These are phyloP conservation scores for Punctularia strigosozonata DNA, from an alignment of 768 basidiomycete genomes.

Conservation along the genomic window DNA sequence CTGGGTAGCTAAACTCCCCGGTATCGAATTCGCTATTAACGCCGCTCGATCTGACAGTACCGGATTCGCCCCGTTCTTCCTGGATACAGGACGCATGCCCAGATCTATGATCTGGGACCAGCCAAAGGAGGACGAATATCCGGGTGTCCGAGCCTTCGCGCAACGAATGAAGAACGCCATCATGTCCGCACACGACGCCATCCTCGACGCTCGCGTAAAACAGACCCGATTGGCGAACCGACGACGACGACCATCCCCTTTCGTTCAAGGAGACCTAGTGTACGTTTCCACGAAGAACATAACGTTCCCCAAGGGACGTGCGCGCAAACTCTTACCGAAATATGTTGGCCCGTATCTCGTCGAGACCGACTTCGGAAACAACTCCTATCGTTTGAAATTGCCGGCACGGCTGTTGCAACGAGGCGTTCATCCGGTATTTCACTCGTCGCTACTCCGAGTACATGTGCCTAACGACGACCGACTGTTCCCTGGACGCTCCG, in stretches of 20 bases:
- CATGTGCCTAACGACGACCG: slow-evolving; percentile 13
- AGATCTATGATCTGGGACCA: slow-evolving; percentile 18
- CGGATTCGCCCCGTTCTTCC: slow-evolving; percentile 24
- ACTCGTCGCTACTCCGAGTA: slow-evolving; percentile 10
- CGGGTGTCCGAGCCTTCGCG: slow-evolving; percentile 19
- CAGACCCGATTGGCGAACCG: slow-evolving; percentile 20
- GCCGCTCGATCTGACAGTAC: slow-evolving; percentile 20
- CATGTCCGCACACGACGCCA: slow-evolving; percentile 20
- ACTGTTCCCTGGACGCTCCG: slow-evolving; percentile 10
- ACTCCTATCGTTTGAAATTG: slow-evolving; percentile 12
- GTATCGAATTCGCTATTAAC: slow-evolving; percentile 28
- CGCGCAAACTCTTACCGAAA: slow-evolving; percentile 17
- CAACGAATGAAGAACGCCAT: slow-evolving; percentile 16
- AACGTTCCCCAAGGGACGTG: slow-evolving; percentile 5
- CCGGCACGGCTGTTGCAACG: slow-evolving; percentile 7
- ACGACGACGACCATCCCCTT: slow-evolving; percentile 3
- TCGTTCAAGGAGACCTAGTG: slow-evolving; percentile 16
- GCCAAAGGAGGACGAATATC: slow-evolving; percentile 4
- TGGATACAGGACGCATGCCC: slow-evolving; percentile 21
- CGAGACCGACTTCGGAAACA: slow-evolving; percentile 6
- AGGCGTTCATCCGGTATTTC: slow-evolving; percentile 13
- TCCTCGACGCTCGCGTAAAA: slow-evolving; percentile 19
- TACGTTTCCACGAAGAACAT: slow-evolving; percentile 14
- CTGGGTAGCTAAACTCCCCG: slow-evolving; percentile 19
- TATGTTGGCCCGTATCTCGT: slow-evolving; percentile 19